phyloP scores from a whole-genome alignment of 495 filamentous ascomycete genomes.

The Amorphotheca resinae region DNA sequence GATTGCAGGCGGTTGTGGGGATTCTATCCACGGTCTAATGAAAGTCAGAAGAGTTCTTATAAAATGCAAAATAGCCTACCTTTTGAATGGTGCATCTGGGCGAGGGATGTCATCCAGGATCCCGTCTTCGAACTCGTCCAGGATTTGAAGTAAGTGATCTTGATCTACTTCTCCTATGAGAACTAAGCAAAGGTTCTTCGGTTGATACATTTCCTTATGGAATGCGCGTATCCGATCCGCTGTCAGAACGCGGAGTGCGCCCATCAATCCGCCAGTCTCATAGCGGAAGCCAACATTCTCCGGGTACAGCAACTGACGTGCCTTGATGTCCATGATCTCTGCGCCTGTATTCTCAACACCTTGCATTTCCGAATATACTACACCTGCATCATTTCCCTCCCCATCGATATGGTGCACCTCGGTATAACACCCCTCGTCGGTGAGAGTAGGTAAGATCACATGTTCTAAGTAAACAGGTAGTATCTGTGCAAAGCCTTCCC shows the following conservation, averaged over 20 bases:
- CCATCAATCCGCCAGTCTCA: conserved; percentile 96
- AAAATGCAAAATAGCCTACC: conserved; percentile 21
- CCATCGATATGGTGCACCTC: conserved; percentile 96
- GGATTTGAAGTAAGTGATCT: conserved; percentile 57
- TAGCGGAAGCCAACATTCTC: conserved; percentile 86
- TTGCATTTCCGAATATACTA: conserved; percentile 99
- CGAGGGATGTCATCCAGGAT: conserved; percentile 71
- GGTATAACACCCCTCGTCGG: conserved; percentile 85
- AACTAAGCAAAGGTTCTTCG: conserved; percentile 84
- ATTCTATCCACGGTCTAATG: conserved; percentile 75
- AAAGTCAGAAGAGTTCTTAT: conserved; percentile 6
- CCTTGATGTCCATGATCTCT: conserved; percentile 74
- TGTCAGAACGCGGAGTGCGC: conserved; percentile 70
- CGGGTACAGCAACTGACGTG: conserved; percentile 71
- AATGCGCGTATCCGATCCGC: conserved; percentile 83
- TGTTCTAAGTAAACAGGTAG: conserved; percentile 94
- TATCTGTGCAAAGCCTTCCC: conserved; percentile 92
- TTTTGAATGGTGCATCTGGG: conserved; percentile 60
- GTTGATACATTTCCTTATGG: conserved; percentile 96
- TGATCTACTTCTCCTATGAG: conserved; percentile 86
- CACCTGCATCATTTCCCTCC: conserved; percentile 85
- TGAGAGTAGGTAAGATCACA: conserved; percentile 79
- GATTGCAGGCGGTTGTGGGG: conserved; percentile 58
- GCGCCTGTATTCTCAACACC: conserved; percentile 70
- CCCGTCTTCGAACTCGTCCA: conserved; percentile 80